A percentile compares a stretch with the other conserved stretches of the same genome.
Evolutionary conservation across 2,329 filamentous ascomycete genomes (phyloP).

Genomic region (Trichothecium roseum): DNA sequence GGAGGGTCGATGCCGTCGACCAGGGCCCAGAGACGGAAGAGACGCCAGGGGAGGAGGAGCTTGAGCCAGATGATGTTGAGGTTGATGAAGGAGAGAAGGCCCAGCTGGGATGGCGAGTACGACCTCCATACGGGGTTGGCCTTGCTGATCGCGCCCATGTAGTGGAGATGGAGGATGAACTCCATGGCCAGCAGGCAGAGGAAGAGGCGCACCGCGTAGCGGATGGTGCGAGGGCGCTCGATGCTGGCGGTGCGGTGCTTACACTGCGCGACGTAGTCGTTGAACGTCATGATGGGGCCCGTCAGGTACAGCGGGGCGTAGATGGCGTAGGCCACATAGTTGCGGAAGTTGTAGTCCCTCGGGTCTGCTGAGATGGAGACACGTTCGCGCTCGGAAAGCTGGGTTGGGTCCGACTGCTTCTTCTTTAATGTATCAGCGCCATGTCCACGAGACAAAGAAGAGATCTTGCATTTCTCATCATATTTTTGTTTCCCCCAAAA

Average conservation of each 20-base stretch:
- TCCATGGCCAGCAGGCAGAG: slow-evolving; percentile 83
- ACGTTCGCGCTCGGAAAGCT: slow-evolving; percentile 81
- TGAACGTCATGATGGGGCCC: slow-evolving; percentile 92
- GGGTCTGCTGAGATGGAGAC: slow-evolving; percentile 63
- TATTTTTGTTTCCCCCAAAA: too few species aligned
- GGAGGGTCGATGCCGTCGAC: slow-evolving; percentile 87
- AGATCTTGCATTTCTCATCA: too few species aligned
- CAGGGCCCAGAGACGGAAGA: slow-evolving; percentile 94
- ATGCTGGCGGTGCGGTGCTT: slow-evolving; percentile 65
- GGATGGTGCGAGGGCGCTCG: slow-evolving; percentile 56
- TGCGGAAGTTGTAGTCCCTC: slow-evolving; percentile 66
- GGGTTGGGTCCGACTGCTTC: slow-evolving; percentile 84
- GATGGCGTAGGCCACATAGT: slow-evolving; percentile 80
- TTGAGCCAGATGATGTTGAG: slow-evolving; percentile 98
- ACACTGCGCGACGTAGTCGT: slow-evolving; percentile 87
- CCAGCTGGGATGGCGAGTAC: slow-evolving; percentile 81
- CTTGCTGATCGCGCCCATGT: slow-evolving; percentile 86
- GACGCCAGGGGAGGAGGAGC: slow-evolving; percentile 90
- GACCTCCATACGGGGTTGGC: slow-evolving; percentile 66
- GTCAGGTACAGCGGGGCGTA: slow-evolving; percentile 91
- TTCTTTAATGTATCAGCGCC: slow-evolving; percentile 72
- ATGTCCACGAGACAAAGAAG: slow-evolving; percentile 1
- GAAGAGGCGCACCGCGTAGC: slow-evolving; percentile 76
- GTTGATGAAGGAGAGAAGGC: slow-evolving; percentile 89
- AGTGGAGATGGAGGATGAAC: slow-evolving; percentile 81